Evolutionary conservation across 805 yeast species (phyloP).

Genomic region (Pichia kluyveri): DNA sequence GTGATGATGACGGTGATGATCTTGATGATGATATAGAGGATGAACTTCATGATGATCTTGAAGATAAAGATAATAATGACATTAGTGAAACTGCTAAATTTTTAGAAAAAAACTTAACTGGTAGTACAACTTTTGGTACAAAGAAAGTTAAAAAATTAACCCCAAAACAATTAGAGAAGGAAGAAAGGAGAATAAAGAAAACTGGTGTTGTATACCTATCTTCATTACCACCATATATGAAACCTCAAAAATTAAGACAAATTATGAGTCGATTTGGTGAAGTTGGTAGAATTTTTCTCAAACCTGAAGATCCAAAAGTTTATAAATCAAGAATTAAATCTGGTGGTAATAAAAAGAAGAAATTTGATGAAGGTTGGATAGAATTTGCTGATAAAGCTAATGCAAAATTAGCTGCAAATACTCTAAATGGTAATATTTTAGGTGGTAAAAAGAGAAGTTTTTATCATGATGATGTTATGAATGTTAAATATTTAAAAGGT

Average conservation of each 20-base stretch:
- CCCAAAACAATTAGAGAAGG: conserved; percentile 45
- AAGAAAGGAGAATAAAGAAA: conserved; percentile 46
- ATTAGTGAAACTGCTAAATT: conserved; percentile 13
- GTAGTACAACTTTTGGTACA: conserved; percentile 21
- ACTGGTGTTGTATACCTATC: conserved; percentile 94
- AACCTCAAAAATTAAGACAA: conserved; percentile 82
- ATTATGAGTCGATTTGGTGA: conserved; percentile 75
- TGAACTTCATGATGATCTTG: conserved; percentile 2
- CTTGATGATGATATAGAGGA: conserved; percentile 6
- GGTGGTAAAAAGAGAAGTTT: conserved; percentile 91
- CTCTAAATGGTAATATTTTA: conserved; percentile 78
- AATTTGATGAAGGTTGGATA: conserved; percentile 94
- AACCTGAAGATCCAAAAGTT: conserved; percentile 69
- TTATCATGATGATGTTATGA: conserved; percentile 90
- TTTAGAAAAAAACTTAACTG: conserved; percentile 12
- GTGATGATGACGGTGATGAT: conserved; percentile 10
- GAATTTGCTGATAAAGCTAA: conserved; percentile 77
- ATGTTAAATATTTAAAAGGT: conserved; percentile 79
- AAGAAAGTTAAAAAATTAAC: conserved; percentile 46
- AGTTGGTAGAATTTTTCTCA: conserved; percentile 76
- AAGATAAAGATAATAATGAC: conserved; percentile 11
- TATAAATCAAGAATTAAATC: conserved; percentile 62
- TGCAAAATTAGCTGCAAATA: conserved; percentile 80
- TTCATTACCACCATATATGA: conserved; percentile 93
- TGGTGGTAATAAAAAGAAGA: conserved; percentile 88